A percentile compares a stretch with the other conserved stretches of the same genome.
Conservation (phyloP, 805 yeast genomes). For the Kuraishia molischiana region DNA sequence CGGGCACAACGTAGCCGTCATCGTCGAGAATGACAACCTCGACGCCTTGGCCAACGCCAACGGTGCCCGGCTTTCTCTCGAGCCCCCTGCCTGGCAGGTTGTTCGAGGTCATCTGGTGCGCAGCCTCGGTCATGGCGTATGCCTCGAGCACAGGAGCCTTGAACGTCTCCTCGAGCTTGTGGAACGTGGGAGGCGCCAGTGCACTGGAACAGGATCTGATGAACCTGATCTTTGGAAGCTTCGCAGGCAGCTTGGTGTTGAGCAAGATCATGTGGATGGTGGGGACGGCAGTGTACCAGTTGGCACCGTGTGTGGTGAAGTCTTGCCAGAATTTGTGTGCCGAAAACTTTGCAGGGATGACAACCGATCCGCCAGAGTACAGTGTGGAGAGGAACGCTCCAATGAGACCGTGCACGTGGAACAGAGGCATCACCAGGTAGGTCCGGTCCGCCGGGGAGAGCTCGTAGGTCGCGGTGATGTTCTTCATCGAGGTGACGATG, state of each 20-base stretch:
- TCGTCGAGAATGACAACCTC: slow-evolving; percentile 52
- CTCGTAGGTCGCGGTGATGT: slow-evolving; percentile 50
- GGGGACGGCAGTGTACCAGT: slow-evolving; percentile 74
- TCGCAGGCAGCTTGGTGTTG: slow-evolving; percentile 37
- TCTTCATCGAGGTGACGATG: slow-evolving; percentile 47
- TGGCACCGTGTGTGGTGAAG: slow-evolving; percentile 38
- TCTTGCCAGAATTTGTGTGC: slow-evolving; percentile 55
- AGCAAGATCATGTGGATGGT: slow-evolving; percentile 63
- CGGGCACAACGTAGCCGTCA: slow-evolving; percentile 33
- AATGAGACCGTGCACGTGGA: slow-evolving; percentile 69
- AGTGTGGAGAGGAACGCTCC: slow-evolving; percentile 57
- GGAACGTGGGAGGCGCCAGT: slow-evolving; percentile 56
- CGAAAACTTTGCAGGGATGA: slow-evolving; percentile 55
- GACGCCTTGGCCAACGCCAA: slow-evolving; percentile 53
- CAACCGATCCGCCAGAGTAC: slow-evolving; percentile 46
- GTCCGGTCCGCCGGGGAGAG: slow-evolving; percentile 39
- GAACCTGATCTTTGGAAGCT: slow-evolving; percentile 48
- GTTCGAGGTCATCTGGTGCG: slow-evolving; percentile 75
- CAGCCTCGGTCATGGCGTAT: slow-evolving; percentile 74
- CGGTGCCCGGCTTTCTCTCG: slow-evolving; percentile 59
- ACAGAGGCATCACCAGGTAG: slow-evolving; percentile 66
- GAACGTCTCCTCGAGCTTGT: slow-evolving; percentile 44
- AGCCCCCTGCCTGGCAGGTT: slow-evolving; percentile 40
- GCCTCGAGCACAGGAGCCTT: slow-evolving; percentile 68
- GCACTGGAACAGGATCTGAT: slow-evolving; percentile 68